These are phyloP conservation scores for Periconia macrospinosa DNA, from an alignment of 2,329 filamentous ascomycete species.

Conservation along the genomic window DNA sequence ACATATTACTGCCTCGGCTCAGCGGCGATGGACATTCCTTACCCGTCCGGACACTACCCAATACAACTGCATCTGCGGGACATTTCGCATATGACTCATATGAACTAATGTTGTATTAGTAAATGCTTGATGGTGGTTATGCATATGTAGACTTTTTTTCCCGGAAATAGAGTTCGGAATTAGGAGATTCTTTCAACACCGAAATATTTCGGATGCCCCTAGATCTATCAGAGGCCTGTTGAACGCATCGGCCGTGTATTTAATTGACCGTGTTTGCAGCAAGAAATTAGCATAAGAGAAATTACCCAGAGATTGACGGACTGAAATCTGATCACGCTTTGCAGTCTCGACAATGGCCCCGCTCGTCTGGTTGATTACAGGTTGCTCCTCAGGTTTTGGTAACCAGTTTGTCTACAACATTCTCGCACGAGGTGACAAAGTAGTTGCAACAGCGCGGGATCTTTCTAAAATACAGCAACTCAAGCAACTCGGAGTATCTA, in stretches of 20 bases:
- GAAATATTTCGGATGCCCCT: background rate
- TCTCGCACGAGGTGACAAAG: constrained; percentile 45
- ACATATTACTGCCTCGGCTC: too few species aligned
- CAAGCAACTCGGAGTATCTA: constrained; percentile 25
- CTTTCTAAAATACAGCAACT: constrained; percentile 28
- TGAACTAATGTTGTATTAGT: background rate
- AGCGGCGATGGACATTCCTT: too few species aligned
- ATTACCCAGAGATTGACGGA: background rate
- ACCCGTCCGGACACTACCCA: too few species aligned
- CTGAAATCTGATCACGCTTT: background rate
- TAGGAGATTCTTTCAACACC: background rate
- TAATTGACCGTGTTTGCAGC: background rate
- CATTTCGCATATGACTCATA: background rate
- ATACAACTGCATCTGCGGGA: too few species aligned
- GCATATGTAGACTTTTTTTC: background rate
- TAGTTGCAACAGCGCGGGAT: constrained; percentile 48
- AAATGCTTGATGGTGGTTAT: too few species aligned
- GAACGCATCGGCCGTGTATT: background rate
- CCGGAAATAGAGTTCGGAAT: background rate
- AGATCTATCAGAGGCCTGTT: background rate
- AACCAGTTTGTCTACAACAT: constrained; percentile 39
- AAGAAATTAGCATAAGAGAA: background rate
- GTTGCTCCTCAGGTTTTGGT: constrained; percentile 48
- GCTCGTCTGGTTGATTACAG: constrained; percentile 49
- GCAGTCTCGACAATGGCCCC: background rate